Evolutionary conservation across 179 eudicot species (phyloP), one percentile per base, ranked within the genome.

Genomic region (Spergularia azorica): DNA sequence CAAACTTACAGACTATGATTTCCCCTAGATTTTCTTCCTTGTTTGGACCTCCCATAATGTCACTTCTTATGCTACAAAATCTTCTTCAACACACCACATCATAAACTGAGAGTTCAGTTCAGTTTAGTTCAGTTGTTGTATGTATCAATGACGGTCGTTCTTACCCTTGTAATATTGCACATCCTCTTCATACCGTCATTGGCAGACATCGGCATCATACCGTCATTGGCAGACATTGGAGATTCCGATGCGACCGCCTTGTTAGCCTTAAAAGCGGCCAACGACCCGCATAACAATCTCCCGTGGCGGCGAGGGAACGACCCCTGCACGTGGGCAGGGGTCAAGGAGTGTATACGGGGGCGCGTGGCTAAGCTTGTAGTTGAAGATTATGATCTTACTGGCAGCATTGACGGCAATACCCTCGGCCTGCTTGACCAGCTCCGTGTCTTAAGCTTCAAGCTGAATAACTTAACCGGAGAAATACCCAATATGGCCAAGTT

Each of bases 311-410:
- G 48, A 16, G 84, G 82, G 5, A 59, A 38, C n/a, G 83, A 89
- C 64, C 80, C 86, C 0, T 92, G 98, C 78, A 76, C 82, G 2
- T 95, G 98, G 98, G 63, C 85, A 59, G 98, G 97, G 14, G 89
- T 95, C 3, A 87, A 73, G 58, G 89, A 89, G 72, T 95, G 98
- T 74, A 70, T 84, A 60, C 81, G 78, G 21, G 90, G 91, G 0
- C 85, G 97, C 16, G 92, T 92, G 11, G 82, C 86, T 0, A 95
- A 95, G 80, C 96, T 95, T 8, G 93, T 94, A 3, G 86, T 92
- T 1, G 98, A 94, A 68, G 67, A 83, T 67, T 78, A 79, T 13
- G 87, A 84, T 54, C 70, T 95, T 12, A 87, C 77, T 50, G 94
- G 97, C 5, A 60, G 48, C 61, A 61, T 95, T 41, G 85, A 87